Evolutionary conservation across 1,284 basidiomycete species (phyloP).

Genomic region (Fomes fomentarius): DNA sequence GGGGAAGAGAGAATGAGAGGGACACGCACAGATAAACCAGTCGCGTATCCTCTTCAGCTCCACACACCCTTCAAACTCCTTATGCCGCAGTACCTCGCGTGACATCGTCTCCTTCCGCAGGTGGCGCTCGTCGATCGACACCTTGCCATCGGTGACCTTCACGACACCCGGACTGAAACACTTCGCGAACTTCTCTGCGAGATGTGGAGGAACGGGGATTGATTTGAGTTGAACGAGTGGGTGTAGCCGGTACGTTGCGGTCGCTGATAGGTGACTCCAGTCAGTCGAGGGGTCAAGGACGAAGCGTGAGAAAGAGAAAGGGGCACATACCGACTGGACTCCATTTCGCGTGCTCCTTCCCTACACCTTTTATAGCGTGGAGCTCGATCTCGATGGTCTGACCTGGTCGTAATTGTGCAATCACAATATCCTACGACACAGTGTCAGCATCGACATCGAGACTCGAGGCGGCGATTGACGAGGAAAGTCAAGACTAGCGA

Average conservation of each 20-base stretch:
- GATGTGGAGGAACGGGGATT: conserved; percentile 67
- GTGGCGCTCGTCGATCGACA: conserved; percentile 62
- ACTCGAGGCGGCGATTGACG: no score
- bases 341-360: conserved; percentile 97
- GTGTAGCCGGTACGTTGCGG: conserved; percentile 92
- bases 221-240: conserved; percentile 84
- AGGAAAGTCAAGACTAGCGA: no score
- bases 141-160: conserved; percentile 51
- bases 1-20: not conserved
- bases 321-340: conserved; percentile 92
- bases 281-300: no score
- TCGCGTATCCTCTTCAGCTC: conserved; percentile 88
- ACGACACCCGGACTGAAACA: conserved; percentile 95
- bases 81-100: conserved; percentile 90
- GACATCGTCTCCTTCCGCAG: conserved; percentile 91
- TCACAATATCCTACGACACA: conserved; percentile 69
- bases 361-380: conserved; percentile 94
- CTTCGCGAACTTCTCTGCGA: conserved; percentile 77
- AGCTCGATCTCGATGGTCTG: conserved; percentile 85
- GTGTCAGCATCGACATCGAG: no score
- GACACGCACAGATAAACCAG: conserved; percentile 88
- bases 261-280: conserved; percentile 76
- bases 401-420: conserved; percentile 94
- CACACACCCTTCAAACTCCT: conserved; percentile 88
- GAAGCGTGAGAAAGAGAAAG: no score